Evolutionary conservation across 2,329 filamentous ascomycete genomes (phyloP).

Genomic region (Trichothecium roseum): DNA sequence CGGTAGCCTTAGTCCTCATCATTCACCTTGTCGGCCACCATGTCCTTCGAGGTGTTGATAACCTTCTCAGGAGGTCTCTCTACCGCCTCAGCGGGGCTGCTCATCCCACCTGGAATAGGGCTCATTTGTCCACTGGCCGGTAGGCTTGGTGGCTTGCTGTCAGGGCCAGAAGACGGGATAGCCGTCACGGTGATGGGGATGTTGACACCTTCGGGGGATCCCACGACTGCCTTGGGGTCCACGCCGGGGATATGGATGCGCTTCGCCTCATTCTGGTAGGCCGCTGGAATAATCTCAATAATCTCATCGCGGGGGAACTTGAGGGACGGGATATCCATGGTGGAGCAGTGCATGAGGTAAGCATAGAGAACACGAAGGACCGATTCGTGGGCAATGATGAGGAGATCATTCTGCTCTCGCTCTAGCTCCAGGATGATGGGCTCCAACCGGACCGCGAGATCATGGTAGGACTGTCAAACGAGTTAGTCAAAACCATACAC

Average conservation of each 20-base stretch:
- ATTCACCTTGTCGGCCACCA: conserved; percentile 40
- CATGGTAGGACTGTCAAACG: conserved; percentile 73
- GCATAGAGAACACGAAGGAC: conserved; percentile 95
- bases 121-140: conserved; percentile 26
- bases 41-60: conserved; percentile 37
- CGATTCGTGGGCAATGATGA: conserved; percentile 96
- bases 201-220: conserved; percentile 70
- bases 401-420: conserved; percentile 90
- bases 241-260: conserved; percentile 73
- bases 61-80: conserved; percentile 37
- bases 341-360: conserved; percentile 97
- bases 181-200: conserved; percentile 53
- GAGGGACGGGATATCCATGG: conserved; percentile 83
- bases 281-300: conserved; percentile 95
- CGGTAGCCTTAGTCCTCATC: conserved; percentile 40
- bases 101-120: conserved; percentile 36
- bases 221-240: conserved; percentile 58
- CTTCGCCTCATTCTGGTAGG: conserved; percentile 93
- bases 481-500: neutral
- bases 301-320: conserved; percentile 95
- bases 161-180: neutral
- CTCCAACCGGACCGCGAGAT: conserved; percentile 93
- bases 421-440: conserved; percentile 97
- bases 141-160: conserved; percentile 12
- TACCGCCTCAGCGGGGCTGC: conserved; percentile 32